These are phyloP conservation scores for Sporothrix brunneoviolacea DNA, from an alignment of 2,329 filamentous ascomycete species.

Conservation along the genomic window DNA sequence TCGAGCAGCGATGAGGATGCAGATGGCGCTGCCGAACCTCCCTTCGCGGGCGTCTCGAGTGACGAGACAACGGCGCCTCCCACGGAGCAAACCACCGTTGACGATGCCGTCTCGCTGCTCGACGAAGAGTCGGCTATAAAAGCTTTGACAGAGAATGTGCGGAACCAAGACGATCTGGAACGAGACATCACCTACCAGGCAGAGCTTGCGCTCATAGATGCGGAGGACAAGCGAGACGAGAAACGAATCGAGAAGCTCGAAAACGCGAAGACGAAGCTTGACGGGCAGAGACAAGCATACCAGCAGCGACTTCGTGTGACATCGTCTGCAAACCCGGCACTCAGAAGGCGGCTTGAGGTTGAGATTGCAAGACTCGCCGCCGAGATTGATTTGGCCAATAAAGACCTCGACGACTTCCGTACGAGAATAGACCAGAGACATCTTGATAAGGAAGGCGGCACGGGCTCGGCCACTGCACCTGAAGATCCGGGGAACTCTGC, in stretches of 20 bases:
- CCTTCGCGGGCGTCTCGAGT: too few relatives aligned
- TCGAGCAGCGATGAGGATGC: too few relatives aligned
- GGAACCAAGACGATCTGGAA: conserved; percentile 85
- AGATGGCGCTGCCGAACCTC: too few relatives aligned
- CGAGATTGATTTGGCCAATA: conserved; percentile 57
- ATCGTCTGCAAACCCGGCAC: conserved; percentile 38
- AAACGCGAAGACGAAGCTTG: conserved; percentile 50
- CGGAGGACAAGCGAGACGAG: conserved; percentile 56
- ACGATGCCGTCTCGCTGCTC: conserved; percentile 21
- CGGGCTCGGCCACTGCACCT: conserved; percentile 26
- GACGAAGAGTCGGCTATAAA: conserved; percentile 56
- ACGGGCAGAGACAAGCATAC: conserved; percentile 55
- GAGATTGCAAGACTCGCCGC: conserved; percentile 52
- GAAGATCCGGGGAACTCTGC: conserved; percentile 30
- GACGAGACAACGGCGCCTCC: background rate
- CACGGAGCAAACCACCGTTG: background rate
- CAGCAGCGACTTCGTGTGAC: conserved; percentile 38
- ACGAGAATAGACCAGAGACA: conserved; percentile 72
- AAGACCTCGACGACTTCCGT: conserved; percentile 74
- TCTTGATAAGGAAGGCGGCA: conserved; percentile 18
- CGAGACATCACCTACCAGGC: conserved; percentile 69
- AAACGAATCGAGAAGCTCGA: conserved; percentile 56
- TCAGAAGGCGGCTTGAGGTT: conserved; percentile 52
- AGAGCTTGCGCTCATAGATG: conserved; percentile 51
- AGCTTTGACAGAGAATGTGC: conserved; percentile 60